Percentiles rank a stretch among this genome's conserved stretches.
Conservation (phyloP, 495 filamentous ascomycete genomes). For the Neurospora sp. region DNA sequence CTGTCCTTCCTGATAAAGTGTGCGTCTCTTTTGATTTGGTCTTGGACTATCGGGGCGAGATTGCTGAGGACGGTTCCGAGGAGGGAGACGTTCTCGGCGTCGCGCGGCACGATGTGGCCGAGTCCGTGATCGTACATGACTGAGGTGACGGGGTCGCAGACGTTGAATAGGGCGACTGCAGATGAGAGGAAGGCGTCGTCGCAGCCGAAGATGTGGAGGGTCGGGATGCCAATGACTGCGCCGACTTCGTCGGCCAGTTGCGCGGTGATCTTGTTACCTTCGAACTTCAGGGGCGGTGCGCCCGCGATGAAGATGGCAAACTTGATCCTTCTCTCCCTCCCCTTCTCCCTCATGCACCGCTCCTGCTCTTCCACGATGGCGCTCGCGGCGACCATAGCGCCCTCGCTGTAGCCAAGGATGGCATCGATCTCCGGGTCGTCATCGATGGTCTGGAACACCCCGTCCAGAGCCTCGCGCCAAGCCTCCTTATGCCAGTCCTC, state of each 20-base stretch:
- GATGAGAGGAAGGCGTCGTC: conserved; percentile 44
- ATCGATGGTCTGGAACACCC: conserved; percentile 25
- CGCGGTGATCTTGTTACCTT: conserved; percentile 25
- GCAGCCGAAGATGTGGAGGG: conserved; percentile 47
- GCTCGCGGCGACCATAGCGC: conserved; percentile 39
- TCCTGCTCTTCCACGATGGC: conserved; percentile 40
- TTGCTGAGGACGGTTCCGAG: conserved; percentile 24
- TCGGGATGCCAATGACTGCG: conserved; percentile 39
- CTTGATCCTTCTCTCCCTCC: conserved; percentile 38
- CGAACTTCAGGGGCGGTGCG: conserved; percentile 37
- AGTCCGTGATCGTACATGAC: conserved; percentile 47
- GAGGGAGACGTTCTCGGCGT: conserved; percentile 34
- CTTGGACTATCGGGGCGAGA: conserved; percentile 21
- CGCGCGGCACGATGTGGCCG: conserved; percentile 44
- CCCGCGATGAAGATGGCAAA: conserved; percentile 46
- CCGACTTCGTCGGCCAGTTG: conserved; percentile 38
- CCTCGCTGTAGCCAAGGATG: conserved; percentile 45
- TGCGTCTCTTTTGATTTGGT: not conserved
- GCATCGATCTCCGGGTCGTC: conserved; percentile 34
- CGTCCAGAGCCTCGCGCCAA: conserved; percentile 23
- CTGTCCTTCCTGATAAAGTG: not conserved
- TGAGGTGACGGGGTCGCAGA: conserved; percentile 40
- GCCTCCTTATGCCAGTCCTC: conserved; percentile 17
- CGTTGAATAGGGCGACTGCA: conserved; percentile 45
- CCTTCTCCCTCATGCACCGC: conserved; percentile 21